Conservation (phyloP, 495 filamentous ascomycete genomes). For the Glutinoglossum americanum region DNA sequence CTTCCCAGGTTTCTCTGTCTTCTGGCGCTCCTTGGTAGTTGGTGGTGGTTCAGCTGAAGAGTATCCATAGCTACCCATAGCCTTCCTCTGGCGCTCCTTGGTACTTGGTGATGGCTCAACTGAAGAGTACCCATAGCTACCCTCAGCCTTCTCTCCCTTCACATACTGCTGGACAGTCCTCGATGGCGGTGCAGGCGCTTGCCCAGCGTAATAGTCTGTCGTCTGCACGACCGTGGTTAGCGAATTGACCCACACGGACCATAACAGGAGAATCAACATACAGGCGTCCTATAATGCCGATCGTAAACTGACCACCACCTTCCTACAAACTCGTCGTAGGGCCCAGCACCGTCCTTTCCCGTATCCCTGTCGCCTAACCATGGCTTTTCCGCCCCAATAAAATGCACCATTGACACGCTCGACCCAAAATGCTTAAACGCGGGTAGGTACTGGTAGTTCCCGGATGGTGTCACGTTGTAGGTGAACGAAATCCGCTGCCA, state of each 20-base stretch:
- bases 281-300: slow-evolving; percentile 44
- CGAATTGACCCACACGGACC: not conserved
- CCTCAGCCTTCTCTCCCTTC: slow-evolving; percentile 14
- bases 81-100: not conserved
- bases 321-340: slow-evolving; percentile 4
- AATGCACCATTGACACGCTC: slow-evolving; percentile 72
- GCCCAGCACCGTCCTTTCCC: slow-evolving; percentile 16
- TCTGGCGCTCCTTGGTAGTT: not conserved
- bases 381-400: slow-evolving; percentile 80
- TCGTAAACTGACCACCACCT: slow-evolving; percentile 59
- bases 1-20: not conserved
- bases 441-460: slow-evolving; percentile 84
- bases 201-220: not conserved
- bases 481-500: slow-evolving; percentile 83
- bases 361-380: slow-evolving; percentile 52
- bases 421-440: slow-evolving; percentile 85
- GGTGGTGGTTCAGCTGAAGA: slow-evolving; percentile 7
- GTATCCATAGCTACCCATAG: slow-evolving; percentile 12
- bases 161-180: slow-evolving; percentile 20
- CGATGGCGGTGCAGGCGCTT: slow-evolving; percentile 7
- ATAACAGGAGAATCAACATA: slow-evolving; percentile 15
- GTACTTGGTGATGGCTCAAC: not conserved
- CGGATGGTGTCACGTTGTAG: slow-evolving; percentile 91
- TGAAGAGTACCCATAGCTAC: slow-evolving; percentile 12
- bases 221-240: not conserved